Percentiles rank a stretch among this genome's conserved stretches.
Evolutionary conservation across 129 eudicot species (phyloP).

Genomic region (Centrapalus pauciflorus): DNA sequence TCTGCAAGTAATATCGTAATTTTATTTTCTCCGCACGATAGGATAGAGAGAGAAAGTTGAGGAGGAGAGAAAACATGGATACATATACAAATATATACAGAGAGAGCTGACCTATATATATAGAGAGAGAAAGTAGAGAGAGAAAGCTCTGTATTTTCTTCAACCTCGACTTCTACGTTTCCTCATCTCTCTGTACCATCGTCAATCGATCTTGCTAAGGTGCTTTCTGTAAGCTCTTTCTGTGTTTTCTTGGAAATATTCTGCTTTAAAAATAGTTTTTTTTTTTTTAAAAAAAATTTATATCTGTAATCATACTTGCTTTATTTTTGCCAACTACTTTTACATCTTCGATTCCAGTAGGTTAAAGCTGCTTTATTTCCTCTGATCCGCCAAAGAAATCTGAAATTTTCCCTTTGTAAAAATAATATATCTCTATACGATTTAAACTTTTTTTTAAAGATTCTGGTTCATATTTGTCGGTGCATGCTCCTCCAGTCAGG

Average conservation of each 20-base stretch:
- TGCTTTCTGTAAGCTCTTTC: conserved; percentile 14
- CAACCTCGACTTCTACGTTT: conserved; percentile 30
- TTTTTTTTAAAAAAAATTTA: neutral
- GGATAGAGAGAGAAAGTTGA: conserved; percentile 53
- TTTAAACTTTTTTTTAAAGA: neutral
- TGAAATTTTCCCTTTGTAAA: conserved; percentile 1
- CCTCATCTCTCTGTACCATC: conserved; percentile 15
- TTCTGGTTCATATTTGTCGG: conserved; percentile 41
- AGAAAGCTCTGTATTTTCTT: conserved; percentile 17
- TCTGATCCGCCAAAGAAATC: conserved; percentile 42
- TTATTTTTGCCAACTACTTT: conserved; percentile 28
- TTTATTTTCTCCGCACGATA: conserved; percentile 47
- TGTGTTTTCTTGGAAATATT: neutral
- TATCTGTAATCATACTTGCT: conserved; percentile 25
- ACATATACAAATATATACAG: neutral
- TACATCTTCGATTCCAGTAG: conserved; percentile 49
- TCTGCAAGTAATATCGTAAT: conserved; percentile 40
- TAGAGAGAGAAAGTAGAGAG: conserved; percentile 19
- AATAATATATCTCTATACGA: neutral
- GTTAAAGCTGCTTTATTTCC: conserved; percentile 60
- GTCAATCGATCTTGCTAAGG: conserved; percentile 40
- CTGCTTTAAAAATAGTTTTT: neutral
- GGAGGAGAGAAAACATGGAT: conserved; percentile 4
- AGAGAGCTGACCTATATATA: conserved; percentile 24
- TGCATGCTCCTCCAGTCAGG: conserved; percentile 33